Percentiles rank a stretch among this genome's conserved stretches.
Evolutionary conservation across 2,329 filamentous ascomycete genomes (phyloP).

Genomic region (Clonostachys rosea): DNA sequence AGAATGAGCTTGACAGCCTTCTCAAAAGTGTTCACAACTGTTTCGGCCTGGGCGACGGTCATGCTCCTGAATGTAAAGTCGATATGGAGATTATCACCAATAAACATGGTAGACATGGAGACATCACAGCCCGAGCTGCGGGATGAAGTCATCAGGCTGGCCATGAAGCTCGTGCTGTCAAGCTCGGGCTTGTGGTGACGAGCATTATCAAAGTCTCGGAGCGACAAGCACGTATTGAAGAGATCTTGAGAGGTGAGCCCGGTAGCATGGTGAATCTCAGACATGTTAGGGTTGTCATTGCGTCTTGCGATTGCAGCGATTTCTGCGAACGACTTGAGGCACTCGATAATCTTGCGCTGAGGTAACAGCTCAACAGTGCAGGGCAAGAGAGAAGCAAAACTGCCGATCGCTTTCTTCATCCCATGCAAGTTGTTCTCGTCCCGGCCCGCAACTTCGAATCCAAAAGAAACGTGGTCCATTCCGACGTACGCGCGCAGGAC

Average conservation of each 20-base stretch:
- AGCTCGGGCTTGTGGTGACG: slow-evolving; percentile 6
- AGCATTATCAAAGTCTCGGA: slow-evolving; percentile 31
- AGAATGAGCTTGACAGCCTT: slow-evolving; percentile 43
- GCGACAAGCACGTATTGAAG: slow-evolving; percentile 47
- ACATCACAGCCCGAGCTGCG: slow-evolving; percentile 41
- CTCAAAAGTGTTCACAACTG: slow-evolving; percentile 48
- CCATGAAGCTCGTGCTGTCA: slow-evolving; percentile 1
- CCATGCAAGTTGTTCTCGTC: slow-evolving; percentile 34
- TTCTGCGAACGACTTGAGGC: slow-evolving; percentile 24
- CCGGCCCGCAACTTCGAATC: slow-evolving; percentile 40
- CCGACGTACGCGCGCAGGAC: slow-evolving; percentile 51
- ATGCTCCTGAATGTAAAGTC: slow-evolving; percentile 39
- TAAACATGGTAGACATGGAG: slow-evolving; percentile 36
- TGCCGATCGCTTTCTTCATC: slow-evolving; percentile 36
- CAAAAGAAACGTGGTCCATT: slow-evolving; percentile 48
- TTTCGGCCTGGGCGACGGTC: slow-evolving; percentile 34
- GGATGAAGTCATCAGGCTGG: slow-evolving; percentile 10
- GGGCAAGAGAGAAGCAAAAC: slow-evolving; percentile 33
- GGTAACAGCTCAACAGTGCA: slow-evolving; percentile 24
- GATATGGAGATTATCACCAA: slow-evolving; percentile 30
- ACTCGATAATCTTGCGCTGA: slow-evolving; percentile 20
- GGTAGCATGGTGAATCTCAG: slow-evolving; percentile 40
- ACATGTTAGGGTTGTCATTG: slow-evolving; percentile 39
- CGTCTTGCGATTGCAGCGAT: slow-evolving; percentile 8
- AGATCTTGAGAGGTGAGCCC: slow-evolving; percentile 32